Conservation (phyloP, 129 eudicot species). For the Chrysanthemum seticuspe region DNA sequence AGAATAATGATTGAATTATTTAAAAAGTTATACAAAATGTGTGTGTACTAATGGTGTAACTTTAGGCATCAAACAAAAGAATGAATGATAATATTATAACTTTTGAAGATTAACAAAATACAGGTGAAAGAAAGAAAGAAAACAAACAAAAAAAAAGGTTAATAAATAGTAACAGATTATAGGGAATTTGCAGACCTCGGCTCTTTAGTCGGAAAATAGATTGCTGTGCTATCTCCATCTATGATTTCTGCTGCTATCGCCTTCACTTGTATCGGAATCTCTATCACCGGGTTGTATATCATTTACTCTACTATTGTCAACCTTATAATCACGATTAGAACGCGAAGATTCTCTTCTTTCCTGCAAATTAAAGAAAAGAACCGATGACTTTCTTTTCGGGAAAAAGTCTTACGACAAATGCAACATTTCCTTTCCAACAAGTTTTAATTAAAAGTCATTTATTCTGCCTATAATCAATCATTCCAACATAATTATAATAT, state of each 20-base stretch:
- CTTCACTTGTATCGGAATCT: constrained; percentile 66
- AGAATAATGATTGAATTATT: constrained; percentile 22
- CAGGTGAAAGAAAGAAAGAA: neutral
- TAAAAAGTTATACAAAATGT: constrained; percentile 13
- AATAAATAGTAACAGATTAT: constrained; percentile 28
- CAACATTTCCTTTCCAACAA: too few species aligned
- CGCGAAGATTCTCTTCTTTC: constrained; percentile 67
- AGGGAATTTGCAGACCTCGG: constrained; percentile 35
- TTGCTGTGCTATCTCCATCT: constrained; percentile 40
- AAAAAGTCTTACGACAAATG: neutral
- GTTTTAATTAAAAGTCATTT: neutral
- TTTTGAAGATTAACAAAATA: constrained; percentile 25
- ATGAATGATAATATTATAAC: constrained; percentile 16
- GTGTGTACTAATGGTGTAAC: constrained; percentile 13
- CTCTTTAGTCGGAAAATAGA: constrained; percentile 9
- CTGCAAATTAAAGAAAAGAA: constrained; percentile 34
- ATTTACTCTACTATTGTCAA: constrained; percentile 33
- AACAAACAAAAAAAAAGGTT: constrained; percentile 1
- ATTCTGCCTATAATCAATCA: neutral
- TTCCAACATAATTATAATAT: neutral
- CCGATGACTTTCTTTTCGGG: neutral
- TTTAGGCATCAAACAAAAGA: constrained; percentile 29
- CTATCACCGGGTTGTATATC: constrained; percentile 46
- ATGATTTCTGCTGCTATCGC: constrained; percentile 46
- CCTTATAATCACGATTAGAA: constrained; percentile 44